Conservation (phyloP, 1,139 yeast species). For the Scheffersomyces insectosa region DNA sequence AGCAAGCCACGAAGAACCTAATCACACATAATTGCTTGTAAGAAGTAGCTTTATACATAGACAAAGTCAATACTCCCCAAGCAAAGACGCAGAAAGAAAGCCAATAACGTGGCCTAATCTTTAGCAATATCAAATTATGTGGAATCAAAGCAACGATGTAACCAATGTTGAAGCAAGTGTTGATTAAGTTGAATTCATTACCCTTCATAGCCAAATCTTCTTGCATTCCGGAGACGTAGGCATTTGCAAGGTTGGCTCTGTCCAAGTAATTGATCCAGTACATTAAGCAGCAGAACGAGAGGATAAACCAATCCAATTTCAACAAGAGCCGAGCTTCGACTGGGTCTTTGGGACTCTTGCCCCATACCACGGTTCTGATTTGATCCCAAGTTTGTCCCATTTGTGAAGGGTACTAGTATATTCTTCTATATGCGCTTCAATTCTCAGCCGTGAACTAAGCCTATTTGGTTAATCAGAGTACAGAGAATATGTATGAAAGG, state of each 20-base stretch:
- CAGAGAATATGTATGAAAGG: too few species aligned
- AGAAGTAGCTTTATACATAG: slow-evolving; percentile 45
- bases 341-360: slow-evolving; percentile 37
- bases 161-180: slow-evolving; percentile 61
- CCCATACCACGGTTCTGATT: slow-evolving; percentile 29
- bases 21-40: slow-evolving; percentile 50
- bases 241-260: slow-evolving; percentile 47
- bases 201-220: slow-evolving; percentile 44
- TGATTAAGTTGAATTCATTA: slow-evolving; percentile 47
- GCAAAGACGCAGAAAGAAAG: slow-evolving; percentile 52
- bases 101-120: slow-evolving; percentile 56
- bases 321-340: slow-evolving; percentile 42
- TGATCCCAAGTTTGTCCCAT: slow-evolving; percentile 1
- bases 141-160: slow-evolving; percentile 61
- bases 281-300: slow-evolving; percentile 54
- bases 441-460: too few species aligned
- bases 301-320: slow-evolving; percentile 57
- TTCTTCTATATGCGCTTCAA: too few species aligned
- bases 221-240: slow-evolving; percentile 42
- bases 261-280: slow-evolving; percentile 56
- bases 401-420: too few species aligned
- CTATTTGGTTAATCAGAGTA: too few species aligned
- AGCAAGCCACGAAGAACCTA: slow-evolving; percentile 55
- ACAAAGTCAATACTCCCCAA: slow-evolving; percentile 58
- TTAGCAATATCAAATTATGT: slow-evolving; percentile 50